Base-by-base conservation (phyloP, 768 basidiomycete genomes). In the Mycena crocata region DNA sequence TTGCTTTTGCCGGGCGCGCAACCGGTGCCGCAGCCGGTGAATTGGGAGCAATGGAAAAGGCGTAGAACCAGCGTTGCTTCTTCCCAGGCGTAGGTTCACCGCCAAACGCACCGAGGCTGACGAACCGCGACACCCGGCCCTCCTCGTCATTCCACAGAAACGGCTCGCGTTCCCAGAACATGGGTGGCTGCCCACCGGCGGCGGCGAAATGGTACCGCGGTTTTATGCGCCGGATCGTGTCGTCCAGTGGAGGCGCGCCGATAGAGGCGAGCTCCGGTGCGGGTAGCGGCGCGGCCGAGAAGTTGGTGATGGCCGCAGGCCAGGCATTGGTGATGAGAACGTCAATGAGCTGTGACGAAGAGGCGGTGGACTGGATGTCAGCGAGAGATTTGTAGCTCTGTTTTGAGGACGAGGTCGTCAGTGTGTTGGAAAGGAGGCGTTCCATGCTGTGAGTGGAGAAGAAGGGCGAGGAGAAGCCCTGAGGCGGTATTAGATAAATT, bases 41-140 rank as follows among this genome's bases (percentile, higher is more conserved):
- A 46, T 84, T 82, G 3, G 94, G 89, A 0, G 87, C 79, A 56
- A 99, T 93, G 28, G 88, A 90, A 78, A 98, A 99, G 2, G 98
- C 98, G 79, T 99, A 99, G 80, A 98, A 98, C 92, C 95, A 98
- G 96, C 96, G 85, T 72, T 92, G 93, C 77, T 96, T 97, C 81
- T 95, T 96, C 12, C 84, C 86, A 10, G 83, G 78, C 1, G 81
- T 73, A 13, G 84, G 75, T 62, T 82, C 86, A 10, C 87, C 89
- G 21, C 94, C 95, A 75, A 98, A 93, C n/a, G 91, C 85, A 37
- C 95, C 98, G 10, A 99, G 82, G 66, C 92, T 91, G 46, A 99
- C 85, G 68, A 97, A 96, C 40, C 95, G 84, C 32, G 91, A 88
- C 42, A 92, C 80, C 34, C 94, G 86, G 23, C 83, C 86, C 30